Percentiles rank a stretch among this genome's conserved stretches.
Conservation (phyloP, 768 basidiomycete genomes). For the Mycena vulgaris region DNA sequence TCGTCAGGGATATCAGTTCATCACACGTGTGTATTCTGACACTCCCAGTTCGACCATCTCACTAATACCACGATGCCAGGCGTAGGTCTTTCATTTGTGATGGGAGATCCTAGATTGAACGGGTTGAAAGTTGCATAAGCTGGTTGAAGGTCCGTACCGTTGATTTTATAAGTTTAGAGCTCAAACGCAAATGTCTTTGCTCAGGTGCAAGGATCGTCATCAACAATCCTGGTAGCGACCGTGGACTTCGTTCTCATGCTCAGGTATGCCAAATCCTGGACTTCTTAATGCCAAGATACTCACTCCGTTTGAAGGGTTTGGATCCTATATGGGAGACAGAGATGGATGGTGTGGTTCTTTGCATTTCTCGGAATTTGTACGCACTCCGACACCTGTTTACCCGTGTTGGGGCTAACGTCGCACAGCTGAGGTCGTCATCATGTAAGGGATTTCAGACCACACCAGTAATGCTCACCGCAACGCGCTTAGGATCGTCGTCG, state of each 20-base stretch:
- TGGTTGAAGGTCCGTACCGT: conserved; percentile 12
- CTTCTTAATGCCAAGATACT: neutral
- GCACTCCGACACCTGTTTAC: neutral
- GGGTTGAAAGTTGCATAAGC: neutral
- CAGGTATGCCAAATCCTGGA: neutral
- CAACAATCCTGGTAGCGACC: neutral
- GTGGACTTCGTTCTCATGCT: conserved; percentile 24
- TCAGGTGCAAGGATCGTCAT: conserved; percentile 16
- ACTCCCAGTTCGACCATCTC: neutral
- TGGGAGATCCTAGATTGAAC: neutral
- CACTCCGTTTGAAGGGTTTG: neutral
- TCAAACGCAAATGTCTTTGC: too few relatives aligned
- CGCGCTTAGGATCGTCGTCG: conserved; percentile 18
- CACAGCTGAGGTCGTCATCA: conserved; percentile 5
- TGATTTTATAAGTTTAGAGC: too few relatives aligned
- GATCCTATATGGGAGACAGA: conserved; percentile 5
- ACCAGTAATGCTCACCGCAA: too few relatives aligned
- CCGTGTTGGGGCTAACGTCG: neutral
- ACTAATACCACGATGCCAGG: neutral
- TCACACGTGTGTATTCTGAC: neutral
- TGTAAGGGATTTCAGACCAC: neutral
- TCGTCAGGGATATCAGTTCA: conserved; percentile 10
- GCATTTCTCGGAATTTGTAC: neutral
- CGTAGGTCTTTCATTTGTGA: neutral
- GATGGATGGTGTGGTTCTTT: conserved; percentile 16